These are phyloP conservation scores for Epichloe amarillans DNA, from an alignment of 2,329 filamentous ascomycete species.

Conservation along the genomic window DNA sequence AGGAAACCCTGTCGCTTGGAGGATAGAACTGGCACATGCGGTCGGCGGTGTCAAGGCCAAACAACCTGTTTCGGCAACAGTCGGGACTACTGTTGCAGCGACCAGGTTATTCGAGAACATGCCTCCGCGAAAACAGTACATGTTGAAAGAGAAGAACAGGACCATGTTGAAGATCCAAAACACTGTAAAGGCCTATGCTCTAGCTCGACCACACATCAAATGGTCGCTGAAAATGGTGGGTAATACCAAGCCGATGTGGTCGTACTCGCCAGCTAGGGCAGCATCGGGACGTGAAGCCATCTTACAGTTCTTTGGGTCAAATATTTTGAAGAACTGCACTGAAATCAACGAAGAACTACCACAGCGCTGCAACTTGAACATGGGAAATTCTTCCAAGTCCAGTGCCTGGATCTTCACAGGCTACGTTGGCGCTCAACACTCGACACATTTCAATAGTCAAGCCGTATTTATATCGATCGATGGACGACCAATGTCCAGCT, in stretches of 20 bases:
- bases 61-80: slow-evolving; percentile 34
- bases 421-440: slow-evolving; percentile 37
- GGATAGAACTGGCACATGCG: slow-evolving; percentile 27
- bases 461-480: slow-evolving; percentile 53
- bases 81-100: slow-evolving; percentile 57
- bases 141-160: slow-evolving; percentile 44
- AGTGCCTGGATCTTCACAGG: slow-evolving; percentile 32
- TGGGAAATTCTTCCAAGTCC: not conserved
- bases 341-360: slow-evolving; percentile 15
- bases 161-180: slow-evolving; percentile 43
- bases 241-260: slow-evolving; percentile 38
- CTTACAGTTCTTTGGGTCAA: slow-evolving; percentile 47
- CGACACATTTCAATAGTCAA: slow-evolving; percentile 5
- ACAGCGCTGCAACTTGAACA: not conserved
- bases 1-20: slow-evolving; percentile 43
- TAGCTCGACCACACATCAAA: slow-evolving; percentile 50
- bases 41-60: slow-evolving; percentile 18
- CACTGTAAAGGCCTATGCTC: slow-evolving; percentile 49
- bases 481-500: slow-evolving; percentile 45
- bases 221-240: slow-evolving; percentile 48
- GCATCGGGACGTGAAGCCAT: slow-evolving; percentile 42
- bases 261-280: slow-evolving; percentile 43
- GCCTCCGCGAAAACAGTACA: slow-evolving; percentile 49
- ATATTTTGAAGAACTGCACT: slow-evolving; percentile 40
- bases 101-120: slow-evolving; percentile 44